These are phyloP conservation scores for Tetracladium setigerum DNA, from an alignment of 495 filamentous ascomycete genomes.

Conservation along the genomic window DNA sequence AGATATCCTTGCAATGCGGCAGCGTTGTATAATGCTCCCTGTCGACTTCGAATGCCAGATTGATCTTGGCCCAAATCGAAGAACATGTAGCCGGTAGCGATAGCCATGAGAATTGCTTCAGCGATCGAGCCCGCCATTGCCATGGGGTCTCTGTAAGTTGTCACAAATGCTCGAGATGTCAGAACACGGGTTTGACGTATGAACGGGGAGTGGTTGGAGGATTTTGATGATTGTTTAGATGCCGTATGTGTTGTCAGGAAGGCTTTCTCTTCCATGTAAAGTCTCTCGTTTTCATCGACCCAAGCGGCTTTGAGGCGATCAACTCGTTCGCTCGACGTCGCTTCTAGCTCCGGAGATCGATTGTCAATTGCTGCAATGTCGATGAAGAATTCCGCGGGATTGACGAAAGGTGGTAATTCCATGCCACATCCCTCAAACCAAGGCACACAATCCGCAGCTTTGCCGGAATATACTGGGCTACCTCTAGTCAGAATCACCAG, in stretches of 20 bases:
- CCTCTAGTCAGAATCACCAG: slow-evolving; percentile 57
- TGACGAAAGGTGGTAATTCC: slow-evolving; percentile 56
- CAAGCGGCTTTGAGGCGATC: slow-evolving; percentile 46
- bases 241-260: neutral
- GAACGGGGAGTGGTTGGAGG: slow-evolving; percentile 33
- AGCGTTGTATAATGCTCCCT: slow-evolving; percentile 62
- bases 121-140: slow-evolving; percentile 58
- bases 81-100: slow-evolving; percentile 68
- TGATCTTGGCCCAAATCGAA: slow-evolving; percentile 48
- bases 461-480: slow-evolving; percentile 56
- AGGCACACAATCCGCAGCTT: slow-evolving; percentile 38
- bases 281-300: slow-evolving; percentile 28
- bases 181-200: slow-evolving; percentile 53
- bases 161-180: slow-evolving; percentile 56
- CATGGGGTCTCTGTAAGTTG: slow-evolving; percentile 64
- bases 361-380: slow-evolving; percentile 66
- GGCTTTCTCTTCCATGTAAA: slow-evolving; percentile 7
- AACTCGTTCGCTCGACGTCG: slow-evolving; percentile 46
- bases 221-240: neutral
- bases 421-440: slow-evolving; percentile 53
- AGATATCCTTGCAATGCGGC: slow-evolving; percentile 64
- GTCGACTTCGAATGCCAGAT: slow-evolving; percentile 55
- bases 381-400: slow-evolving; percentile 67
- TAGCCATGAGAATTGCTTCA: slow-evolving; percentile 56
- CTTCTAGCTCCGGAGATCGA: slow-evolving; percentile 52